Conservation (phyloP, 2,329 filamentous ascomycete species). For the Aspergillus ruber region DNA sequence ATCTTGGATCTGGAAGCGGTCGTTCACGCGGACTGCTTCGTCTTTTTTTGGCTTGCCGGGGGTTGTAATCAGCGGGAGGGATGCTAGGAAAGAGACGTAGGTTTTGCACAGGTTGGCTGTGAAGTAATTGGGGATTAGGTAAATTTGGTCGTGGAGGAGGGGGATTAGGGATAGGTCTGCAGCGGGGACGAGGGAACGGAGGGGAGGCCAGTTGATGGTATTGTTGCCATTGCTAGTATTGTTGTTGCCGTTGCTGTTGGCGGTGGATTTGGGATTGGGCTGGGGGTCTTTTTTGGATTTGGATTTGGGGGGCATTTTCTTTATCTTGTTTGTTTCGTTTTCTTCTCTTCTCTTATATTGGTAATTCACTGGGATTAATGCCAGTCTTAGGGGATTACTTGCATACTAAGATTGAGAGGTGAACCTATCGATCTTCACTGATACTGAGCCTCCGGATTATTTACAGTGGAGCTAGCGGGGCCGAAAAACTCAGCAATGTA, state of each 20-base stretch:
- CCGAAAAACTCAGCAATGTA: too few species aligned
- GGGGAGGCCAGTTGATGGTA: conserved; percentile 62
- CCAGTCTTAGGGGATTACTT: neutral
- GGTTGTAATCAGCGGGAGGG: conserved; percentile 68
- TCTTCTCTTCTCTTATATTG: neutral
- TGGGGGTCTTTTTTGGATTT: conserved; percentile 13
- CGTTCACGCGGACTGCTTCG: conserved; percentile 79
- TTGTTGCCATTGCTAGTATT: neutral
- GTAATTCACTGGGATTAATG: neutral
- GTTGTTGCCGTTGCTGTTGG: neutral
- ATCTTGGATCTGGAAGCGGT: conserved; percentile 79
- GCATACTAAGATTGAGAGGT: too few species aligned
- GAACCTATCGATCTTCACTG: too few species aligned
- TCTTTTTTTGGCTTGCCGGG: conserved; percentile 71
- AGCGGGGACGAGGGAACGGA: conserved; percentile 63
- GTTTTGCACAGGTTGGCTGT: conserved; percentile 66
- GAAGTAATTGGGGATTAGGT: conserved; percentile 68
- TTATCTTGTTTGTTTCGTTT: conserved; percentile 4
- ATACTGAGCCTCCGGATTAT: too few species aligned
- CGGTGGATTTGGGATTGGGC: conserved; percentile 6
- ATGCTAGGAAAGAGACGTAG: conserved; percentile 67
- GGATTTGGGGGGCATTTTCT: conserved; percentile 17
- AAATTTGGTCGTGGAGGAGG: conserved; percentile 59
- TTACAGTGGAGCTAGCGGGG: too few species aligned
- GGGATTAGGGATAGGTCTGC: conserved; percentile 56